Evolutionary conservation across 108 stramenopile genomes (phyloP), one percentile per base, ranked within the genome.

Genomic region (Pseudonitzschia delicatissima): DNA sequence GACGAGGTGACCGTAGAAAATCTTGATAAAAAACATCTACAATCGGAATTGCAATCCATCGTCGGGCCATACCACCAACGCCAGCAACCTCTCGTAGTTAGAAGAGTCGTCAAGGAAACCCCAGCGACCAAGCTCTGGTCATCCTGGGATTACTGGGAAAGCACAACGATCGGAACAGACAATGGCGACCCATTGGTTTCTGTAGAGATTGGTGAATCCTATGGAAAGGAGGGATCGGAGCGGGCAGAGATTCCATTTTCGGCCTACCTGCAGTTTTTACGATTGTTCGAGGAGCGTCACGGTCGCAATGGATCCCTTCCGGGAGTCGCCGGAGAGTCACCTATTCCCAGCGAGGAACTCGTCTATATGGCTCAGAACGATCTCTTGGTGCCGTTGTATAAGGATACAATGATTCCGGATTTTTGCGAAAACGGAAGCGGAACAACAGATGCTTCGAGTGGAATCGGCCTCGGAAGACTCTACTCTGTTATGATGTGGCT

Each of bases 361-460:
- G 77, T 86, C 1, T 92, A 92, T 62, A 78, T 92, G 59, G 91
- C 91, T 5, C 91, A 92, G 66, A 89, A 89, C 69, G 91, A 88
- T 53, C 48, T 92, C 3, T 73, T 75, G 33, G 23, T 32, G 31
- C 52, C 44, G 25, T 58, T 92, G 23, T 45, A 69, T 33, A n/a
- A 71, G 44, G 88, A 89, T 67, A 66, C 89, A 37, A 37, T 57
- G 1, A 64, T 86, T 52, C 91, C 91, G 15, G 39, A 49, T 11
- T 76, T 89, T 60, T 87, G 86, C 53, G 50, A 57, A 26, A 72
- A 79, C 45, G 62, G 31, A 2, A 29, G 11, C 50, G 11, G 25
- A 6, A 51, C 62, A 12, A 5, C 6, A 12, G 11, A 7, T 20
- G 0, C 8, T 33, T n/a, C 31, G 1, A 37, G 18, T 33, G 21